Conservation (phyloP, 75 land plant genomes). For the Azolla pinnata region DNA sequence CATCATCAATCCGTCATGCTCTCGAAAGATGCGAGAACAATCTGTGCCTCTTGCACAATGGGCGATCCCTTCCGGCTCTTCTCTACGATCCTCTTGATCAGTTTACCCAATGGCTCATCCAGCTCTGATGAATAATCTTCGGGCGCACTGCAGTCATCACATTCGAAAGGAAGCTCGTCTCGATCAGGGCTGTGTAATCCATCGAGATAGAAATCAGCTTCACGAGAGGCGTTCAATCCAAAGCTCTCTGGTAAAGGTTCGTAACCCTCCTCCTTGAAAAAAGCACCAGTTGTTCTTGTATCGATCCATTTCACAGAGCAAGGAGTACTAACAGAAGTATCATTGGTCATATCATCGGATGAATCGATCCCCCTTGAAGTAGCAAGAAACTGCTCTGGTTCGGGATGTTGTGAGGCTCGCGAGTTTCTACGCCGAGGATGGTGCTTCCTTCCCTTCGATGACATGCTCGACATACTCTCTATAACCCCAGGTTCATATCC, state of each 20-base stretch:
- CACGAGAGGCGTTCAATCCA: no score
- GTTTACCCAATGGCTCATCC: conserved; percentile 32
- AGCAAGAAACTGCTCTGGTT: background rate
- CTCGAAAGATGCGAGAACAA: conserved; percentile 33
- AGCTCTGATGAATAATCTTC: conserved; percentile 15
- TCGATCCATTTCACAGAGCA: conserved; percentile 22
- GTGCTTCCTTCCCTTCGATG: background rate
- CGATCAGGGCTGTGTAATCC: background rate
- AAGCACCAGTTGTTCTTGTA: background rate
- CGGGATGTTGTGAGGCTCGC: background rate
- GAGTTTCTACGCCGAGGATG: background rate
- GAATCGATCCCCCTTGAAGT: background rate
- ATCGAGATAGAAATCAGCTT: background rate
- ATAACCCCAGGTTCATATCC: background rate
- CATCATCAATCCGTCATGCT: no score
- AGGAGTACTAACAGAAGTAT: conserved; percentile 18
- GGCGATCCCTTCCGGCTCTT: conserved; percentile 59
- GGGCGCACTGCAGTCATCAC: background rate
- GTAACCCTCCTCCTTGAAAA: background rate
- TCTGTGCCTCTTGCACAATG: conserved; percentile 44
- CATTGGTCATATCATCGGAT: conserved; percentile 14
- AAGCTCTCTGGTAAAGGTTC: background rate
- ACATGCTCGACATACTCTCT: background rate
- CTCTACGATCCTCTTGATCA: conserved; percentile 69
- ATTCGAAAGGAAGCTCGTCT: background rate